phyloP scores from a whole-genome alignment of 306 rosid genomes.

The Heteromeles arbutifolia region DNA sequence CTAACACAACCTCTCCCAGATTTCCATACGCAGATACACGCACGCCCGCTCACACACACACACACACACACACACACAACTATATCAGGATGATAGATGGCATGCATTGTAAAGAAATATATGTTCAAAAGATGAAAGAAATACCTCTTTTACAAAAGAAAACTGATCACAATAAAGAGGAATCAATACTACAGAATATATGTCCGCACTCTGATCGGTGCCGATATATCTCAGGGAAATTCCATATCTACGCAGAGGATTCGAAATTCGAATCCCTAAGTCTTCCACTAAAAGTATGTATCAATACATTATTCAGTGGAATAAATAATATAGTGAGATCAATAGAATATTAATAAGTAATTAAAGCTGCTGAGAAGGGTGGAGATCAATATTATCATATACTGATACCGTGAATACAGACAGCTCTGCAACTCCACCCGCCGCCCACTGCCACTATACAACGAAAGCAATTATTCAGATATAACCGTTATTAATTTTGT shows the following conservation, averaged over 20 bases:
- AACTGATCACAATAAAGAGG: constrained; percentile 38
- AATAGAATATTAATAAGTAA: constrained; percentile 11
- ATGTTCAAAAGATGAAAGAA: constrained; percentile 25
- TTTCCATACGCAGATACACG: neutral
- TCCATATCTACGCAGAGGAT: constrained; percentile 6
- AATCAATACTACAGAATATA: constrained; percentile 36
- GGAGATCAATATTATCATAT: neutral
- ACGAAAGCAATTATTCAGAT: neutral
- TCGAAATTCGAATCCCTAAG: neutral
- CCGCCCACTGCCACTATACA: neutral
- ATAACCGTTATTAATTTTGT: neutral
- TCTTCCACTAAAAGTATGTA: constrained; percentile 20
- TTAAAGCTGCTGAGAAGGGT: constrained; percentile 31
- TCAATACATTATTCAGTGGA: neutral
- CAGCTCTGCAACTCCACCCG: neutral
- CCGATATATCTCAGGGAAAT: neutral
- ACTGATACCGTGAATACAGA: neutral
- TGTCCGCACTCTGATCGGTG: constrained; percentile 10
- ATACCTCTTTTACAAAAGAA: constrained; percentile 51
- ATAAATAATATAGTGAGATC: neutral
- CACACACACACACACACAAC: neutral
- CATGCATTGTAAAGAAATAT: constrained; percentile 21
- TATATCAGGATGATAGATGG: neutral
- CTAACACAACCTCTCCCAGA: neutral
- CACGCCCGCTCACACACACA: neutral